Percentiles rank a stretch among this genome's conserved stretches.
Evolutionary conservation across 768 basidiomycete genomes (phyloP).

Genomic region (Agaricus bisporus): DNA sequence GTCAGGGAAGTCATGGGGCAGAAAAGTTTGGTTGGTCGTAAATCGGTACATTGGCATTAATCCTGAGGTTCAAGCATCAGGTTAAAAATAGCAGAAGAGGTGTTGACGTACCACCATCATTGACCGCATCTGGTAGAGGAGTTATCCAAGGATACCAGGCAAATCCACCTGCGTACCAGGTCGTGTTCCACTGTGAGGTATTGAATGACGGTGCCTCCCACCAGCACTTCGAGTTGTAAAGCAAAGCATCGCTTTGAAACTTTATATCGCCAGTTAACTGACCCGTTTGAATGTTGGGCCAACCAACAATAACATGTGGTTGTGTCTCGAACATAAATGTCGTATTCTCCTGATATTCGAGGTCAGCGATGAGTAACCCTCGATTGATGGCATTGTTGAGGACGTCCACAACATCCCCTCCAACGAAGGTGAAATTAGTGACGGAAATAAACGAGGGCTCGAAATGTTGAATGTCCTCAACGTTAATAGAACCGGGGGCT

Average conservation of each 20-base stretch:
- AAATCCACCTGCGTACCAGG: neutral
- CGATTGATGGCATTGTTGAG: neutral
- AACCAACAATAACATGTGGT: neutral
- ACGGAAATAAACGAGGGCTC: neutral
- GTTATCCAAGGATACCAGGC: neutral
- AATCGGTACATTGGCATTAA: neutral
- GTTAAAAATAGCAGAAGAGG: no score
- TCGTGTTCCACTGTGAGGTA: neutral
- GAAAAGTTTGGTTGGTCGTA: neutral
- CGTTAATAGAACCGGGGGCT: neutral
- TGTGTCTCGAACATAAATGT: neutral
- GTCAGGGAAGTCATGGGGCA: neutral
- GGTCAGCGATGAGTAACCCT: neutral
- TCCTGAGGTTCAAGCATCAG: neutral
- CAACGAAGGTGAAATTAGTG: conserved; percentile 1
- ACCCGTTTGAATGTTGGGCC: neutral
- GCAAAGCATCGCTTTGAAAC: neutral
- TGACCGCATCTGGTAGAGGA: neutral
- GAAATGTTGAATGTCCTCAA: neutral
- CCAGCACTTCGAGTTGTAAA: neutral
- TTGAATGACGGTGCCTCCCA: neutral
- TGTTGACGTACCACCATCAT: neutral
- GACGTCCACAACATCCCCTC: neutral
- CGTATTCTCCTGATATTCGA: neutral
- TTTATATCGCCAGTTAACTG: neutral